Conservation (phyloP, 495 filamentous ascomycete species). For the Barbatosphaeria neglecta region DNA sequence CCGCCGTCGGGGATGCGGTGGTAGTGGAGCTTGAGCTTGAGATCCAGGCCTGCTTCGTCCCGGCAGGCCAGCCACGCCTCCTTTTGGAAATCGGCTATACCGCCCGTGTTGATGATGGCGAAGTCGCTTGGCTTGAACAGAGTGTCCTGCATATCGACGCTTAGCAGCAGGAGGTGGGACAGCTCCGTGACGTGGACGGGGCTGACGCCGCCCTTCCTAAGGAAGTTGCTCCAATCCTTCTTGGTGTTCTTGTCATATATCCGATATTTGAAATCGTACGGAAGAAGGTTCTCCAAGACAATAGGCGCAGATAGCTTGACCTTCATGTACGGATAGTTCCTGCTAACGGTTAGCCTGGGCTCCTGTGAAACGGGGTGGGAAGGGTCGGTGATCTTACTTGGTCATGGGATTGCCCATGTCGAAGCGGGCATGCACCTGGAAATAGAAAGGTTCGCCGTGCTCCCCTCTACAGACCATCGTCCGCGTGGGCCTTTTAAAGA, state of each 20-base stretch:
- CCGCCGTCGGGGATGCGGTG: conserved; percentile 86
- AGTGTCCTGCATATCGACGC: conserved; percentile 92
- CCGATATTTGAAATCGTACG: conserved; percentile 96
- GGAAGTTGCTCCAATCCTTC: conserved; percentile 97
- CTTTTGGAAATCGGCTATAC: conserved; percentile 75
- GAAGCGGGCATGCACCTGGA: conserved; percentile 80
- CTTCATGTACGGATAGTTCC: conserved; percentile 87
- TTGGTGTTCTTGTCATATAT: conserved; percentile 97
- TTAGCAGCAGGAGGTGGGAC: conserved; percentile 83
- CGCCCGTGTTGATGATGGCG: conserved; percentile 85
- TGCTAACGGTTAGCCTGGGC: conserved; percentile 15
- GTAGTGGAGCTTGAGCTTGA: conserved; percentile 83
- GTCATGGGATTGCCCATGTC: conserved; percentile 73
- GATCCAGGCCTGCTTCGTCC: conserved; percentile 64
- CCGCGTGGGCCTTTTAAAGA: conserved; percentile 69
- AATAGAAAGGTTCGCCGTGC: conserved; percentile 80
- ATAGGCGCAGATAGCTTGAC: conserved; percentile 82
- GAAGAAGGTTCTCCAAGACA: conserved; percentile 87
- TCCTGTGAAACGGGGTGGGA: not conserved
- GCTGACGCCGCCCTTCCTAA: conserved; percentile 89
- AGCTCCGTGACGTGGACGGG: conserved; percentile 94
- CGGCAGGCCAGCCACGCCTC: conserved; percentile 71
- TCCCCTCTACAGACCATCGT: conserved; percentile 83
- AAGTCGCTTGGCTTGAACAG: conserved; percentile 92
- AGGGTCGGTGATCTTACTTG: too few species aligned